Evolutionary conservation across 2,329 filamentous ascomycete species (phyloP).

Genomic region (Alternaria solani): DNA sequence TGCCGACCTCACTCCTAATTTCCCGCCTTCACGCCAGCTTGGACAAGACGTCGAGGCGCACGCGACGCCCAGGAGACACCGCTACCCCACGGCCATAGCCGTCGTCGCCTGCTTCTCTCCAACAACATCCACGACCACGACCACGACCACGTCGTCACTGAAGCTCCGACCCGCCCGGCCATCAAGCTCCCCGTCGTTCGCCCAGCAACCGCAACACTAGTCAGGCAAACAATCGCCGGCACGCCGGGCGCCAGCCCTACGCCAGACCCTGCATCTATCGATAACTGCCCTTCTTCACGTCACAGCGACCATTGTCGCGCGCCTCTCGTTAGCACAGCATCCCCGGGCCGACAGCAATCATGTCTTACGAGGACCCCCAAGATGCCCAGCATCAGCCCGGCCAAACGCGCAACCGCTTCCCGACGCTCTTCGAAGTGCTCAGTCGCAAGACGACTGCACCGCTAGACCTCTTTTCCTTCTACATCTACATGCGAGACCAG

Average conservation of each 20-base stretch:
- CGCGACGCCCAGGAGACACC: conserved; percentile 24
- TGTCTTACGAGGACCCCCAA: conserved; percentile 26
- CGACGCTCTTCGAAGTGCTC: conserved; percentile 94
- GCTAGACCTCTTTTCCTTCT: conserved; percentile 97
- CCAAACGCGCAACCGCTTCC: conserved; percentile 76
- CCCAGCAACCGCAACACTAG: conserved; percentile 21
- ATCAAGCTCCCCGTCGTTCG: conserved; percentile 20
- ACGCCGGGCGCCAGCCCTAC: conserved; percentile 31
- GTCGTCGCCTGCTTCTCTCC: conserved; percentile 15
- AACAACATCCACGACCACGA: background rate
- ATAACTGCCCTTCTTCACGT: conserved; percentile 26
- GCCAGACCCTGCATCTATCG: conserved; percentile 30
- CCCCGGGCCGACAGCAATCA: conserved; percentile 21
- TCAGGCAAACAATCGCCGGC: conserved; percentile 2
- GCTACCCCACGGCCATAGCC: background rate
- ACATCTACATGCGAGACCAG: conserved; percentile 99
- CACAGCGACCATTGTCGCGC: conserved; percentile 28
- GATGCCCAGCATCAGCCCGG: conserved; percentile 29
- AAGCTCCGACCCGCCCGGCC: background rate
- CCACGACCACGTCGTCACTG: background rate
- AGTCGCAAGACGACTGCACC: conserved; percentile 93
- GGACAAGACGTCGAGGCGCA: conserved; percentile 35
- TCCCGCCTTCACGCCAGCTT: conserved; percentile 38
- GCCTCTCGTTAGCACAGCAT: conserved; percentile 20
- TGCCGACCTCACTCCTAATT: conserved; percentile 43